These are phyloP conservation scores for Polyporus arcularius DNA, from an alignment of 768 basidiomycete genomes.

Conservation along the genomic window DNA sequence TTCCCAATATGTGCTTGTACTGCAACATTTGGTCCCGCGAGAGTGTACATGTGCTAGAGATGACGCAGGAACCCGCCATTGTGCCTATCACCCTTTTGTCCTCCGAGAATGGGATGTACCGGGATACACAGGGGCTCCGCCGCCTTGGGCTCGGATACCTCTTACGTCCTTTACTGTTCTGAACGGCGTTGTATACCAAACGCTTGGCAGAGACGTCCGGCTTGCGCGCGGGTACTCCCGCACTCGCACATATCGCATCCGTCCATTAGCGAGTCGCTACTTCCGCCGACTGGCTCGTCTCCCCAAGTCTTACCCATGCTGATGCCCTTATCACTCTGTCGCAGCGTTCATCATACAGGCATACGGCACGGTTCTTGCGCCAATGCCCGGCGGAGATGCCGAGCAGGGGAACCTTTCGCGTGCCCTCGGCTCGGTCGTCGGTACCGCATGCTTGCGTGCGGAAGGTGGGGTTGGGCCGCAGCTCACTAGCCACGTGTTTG, in stretches of 20 bases:
- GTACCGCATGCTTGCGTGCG: constrained; percentile 81
- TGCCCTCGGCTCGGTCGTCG: constrained; percentile 81
- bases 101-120: too few relatives aligned
- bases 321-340: constrained; percentile 2
- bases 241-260: background rate
- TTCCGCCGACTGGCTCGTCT: background rate
- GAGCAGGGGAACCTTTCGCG: constrained; percentile 86
- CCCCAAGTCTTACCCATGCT: background rate
- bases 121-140: background rate
- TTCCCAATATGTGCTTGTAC: too few relatives aligned
- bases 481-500: constrained; percentile 85
- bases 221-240: background rate
- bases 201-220: background rate
- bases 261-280: background rate
- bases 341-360: constrained; percentile 85
- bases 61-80: too few relatives aligned
- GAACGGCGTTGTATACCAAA: too few relatives aligned
- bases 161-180: too few relatives aligned
- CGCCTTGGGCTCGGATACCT: constrained; percentile 8
- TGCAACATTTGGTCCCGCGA: too few relatives aligned
- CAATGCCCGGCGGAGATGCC: constrained; percentile 57
- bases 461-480: constrained; percentile 86
- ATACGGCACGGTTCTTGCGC: constrained; percentile 78
- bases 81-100: background rate
- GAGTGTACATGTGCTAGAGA: too few relatives aligned